phyloP scores from a whole-genome alignment of 2,329 filamentous ascomycete genomes.

The Lecanicillium sp. region DNA sequence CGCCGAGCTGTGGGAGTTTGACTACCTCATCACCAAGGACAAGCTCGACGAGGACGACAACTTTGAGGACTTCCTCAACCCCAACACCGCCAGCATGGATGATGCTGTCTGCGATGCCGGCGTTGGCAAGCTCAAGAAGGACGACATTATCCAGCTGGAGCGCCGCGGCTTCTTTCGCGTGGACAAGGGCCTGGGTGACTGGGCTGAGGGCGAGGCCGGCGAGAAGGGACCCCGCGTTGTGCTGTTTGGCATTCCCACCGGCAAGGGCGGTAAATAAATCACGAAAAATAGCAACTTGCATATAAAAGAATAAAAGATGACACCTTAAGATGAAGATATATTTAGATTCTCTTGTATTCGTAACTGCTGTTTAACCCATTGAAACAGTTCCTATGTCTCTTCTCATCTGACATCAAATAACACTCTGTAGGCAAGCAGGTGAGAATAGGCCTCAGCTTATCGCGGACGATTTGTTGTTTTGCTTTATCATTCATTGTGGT shows the following conservation, averaged over 20 bases:
- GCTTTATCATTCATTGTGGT: conserved; percentile 35
- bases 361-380: no score
- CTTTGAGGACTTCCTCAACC: conserved; percentile 76
- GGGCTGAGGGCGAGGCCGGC: conserved; percentile 44
- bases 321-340: background rate
- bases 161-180: conserved; percentile 87
- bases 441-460: conserved; percentile 27
- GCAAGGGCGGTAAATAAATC: conserved; percentile 39
- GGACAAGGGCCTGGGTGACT: conserved; percentile 55
- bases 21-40: conserved; percentile 93
- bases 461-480: conserved; percentile 25
- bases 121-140: conserved; percentile 69
- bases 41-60: conserved; percentile 84
- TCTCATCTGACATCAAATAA: background rate
- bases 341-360: background rate
- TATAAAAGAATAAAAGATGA: background rate
- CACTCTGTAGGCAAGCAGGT: conserved; percentile 23
- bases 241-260: conserved; percentile 53
- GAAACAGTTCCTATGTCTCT: background rate
- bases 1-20: conserved; percentile 88
- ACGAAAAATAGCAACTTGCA: background rate
- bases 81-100: conserved; percentile 66
- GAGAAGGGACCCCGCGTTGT: conserved; percentile 44
- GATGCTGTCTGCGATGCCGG: conserved; percentile 76
- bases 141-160: conserved; percentile 94